Conservation (phyloP, 805 yeast genomes). For the Wickerhamomyces sydowiorum region DNA sequence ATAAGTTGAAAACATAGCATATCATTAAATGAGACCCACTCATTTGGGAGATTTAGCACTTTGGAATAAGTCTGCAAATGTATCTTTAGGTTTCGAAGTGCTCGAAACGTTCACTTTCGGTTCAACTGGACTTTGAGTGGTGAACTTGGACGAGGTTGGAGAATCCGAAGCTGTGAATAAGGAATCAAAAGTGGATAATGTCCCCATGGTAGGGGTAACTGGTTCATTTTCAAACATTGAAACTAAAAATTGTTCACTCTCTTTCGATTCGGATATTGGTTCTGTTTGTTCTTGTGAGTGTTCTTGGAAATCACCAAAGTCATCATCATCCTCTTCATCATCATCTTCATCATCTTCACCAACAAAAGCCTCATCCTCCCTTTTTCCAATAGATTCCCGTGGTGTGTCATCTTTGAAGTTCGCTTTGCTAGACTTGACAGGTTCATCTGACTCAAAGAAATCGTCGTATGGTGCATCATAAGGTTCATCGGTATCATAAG, state of each 20-base stretch:
- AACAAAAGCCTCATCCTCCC: conserved; percentile 28
- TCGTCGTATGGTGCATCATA: conserved; percentile 6
- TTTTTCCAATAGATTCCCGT: conserved; percentile 8
- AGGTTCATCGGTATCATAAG: conserved; percentile 13
- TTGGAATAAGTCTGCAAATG: conserved; percentile 24
- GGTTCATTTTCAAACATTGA: conserved; percentile 13
- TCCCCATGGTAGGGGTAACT: conserved; percentile 7
- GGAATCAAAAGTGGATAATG: conserved; percentile 3
- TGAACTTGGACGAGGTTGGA: neutral
- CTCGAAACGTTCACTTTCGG: neutral
- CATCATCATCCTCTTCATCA: conserved; percentile 27
- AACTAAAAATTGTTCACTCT: neutral
- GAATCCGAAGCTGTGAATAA: conserved; percentile 7
- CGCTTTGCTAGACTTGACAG: neutral
- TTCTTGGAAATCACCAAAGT: conserved; percentile 30
- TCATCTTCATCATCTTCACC: conserved; percentile 24
- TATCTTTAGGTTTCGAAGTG: conserved; percentile 4
- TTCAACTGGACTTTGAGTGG: neutral
- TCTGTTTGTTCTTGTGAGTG: neutral
- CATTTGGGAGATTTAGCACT: conserved; percentile 25
- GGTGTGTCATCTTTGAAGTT: conserved; percentile 4
- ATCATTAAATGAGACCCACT: too few species aligned
- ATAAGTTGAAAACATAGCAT: too few species aligned
- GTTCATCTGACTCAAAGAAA: neutral
- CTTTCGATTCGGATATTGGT: neutral